These are phyloP conservation scores for Phascolomyces articulosus DNA, from an alignment of 371 early-diverging fungal genomes.

Conservation along the genomic window DNA sequence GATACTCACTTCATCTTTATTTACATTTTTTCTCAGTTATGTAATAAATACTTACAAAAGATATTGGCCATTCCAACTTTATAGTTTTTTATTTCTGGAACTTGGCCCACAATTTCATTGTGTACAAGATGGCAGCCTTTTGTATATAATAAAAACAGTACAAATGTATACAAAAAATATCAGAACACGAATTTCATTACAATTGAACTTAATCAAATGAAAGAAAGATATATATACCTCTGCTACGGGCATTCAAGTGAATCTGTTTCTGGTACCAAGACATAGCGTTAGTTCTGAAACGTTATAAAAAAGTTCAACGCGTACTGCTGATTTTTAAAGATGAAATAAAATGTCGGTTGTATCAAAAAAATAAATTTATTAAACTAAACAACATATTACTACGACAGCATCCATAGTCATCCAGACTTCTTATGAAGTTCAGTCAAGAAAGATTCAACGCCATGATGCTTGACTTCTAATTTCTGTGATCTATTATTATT, in stretches of 20 bases:
- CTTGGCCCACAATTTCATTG: slow-evolving; percentile 63
- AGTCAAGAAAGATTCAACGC: neutral
- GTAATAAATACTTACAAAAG: slow-evolving; percentile 63
- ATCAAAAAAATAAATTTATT: too few species aligned
- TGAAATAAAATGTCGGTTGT: too few species aligned
- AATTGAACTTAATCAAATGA: too few species aligned
- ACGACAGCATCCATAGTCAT: too few species aligned
- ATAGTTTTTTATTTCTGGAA: slow-evolving; percentile 68
- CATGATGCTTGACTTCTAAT: neutral
- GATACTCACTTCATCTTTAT: neutral
- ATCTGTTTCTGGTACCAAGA: slow-evolving; percentile 29
- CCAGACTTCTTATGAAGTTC: too few species aligned
- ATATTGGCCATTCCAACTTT: slow-evolving; percentile 87
- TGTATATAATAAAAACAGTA: too few species aligned
- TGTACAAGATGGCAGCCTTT: slow-evolving; percentile 85
- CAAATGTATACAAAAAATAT: too few species aligned
- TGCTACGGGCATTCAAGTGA: slow-evolving; percentile 14
- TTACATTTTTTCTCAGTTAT: too few species aligned
- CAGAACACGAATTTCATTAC: too few species aligned
- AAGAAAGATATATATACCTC: slow-evolving; percentile 7
- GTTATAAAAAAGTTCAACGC: too few species aligned
- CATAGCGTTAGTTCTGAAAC: slow-evolving; percentile 10
- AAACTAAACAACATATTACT: too few species aligned
- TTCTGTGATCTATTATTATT: neutral
- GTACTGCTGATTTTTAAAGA: too few species aligned